Percentiles rank a stretch among this genome's conserved stretches.
Evolutionary conservation across 352 stramenopile genomes (phyloP).

Genomic region (Blastocystis sp.): DNA sequence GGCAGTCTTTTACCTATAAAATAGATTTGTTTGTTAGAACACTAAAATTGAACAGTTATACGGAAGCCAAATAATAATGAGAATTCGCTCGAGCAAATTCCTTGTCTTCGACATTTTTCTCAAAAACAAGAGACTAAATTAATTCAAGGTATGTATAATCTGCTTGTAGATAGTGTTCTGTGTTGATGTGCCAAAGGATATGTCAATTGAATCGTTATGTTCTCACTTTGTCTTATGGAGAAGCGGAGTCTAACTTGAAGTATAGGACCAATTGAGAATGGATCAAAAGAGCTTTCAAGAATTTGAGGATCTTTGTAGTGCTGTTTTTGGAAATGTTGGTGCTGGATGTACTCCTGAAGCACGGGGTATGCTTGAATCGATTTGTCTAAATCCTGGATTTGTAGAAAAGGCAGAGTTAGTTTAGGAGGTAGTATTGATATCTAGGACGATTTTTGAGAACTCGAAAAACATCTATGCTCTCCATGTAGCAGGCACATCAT

Average conservation of each 20-base stretch:
- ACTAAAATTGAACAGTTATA: not conserved
- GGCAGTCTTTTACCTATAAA: not conserved
- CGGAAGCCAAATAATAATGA: not conserved
- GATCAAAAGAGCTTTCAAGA: slow-evolving; percentile 56
- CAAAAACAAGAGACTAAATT: not conserved
- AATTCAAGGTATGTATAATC: no score
- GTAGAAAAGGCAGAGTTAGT: slow-evolving; percentile 47
- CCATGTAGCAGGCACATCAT: slow-evolving; percentile 12
- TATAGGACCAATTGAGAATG: not conserved
- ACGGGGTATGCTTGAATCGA: slow-evolving; percentile 15
- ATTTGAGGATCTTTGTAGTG: slow-evolving; percentile 45
- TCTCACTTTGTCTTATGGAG: not conserved
- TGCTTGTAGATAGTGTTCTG: no score
- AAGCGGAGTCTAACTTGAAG: not conserved
- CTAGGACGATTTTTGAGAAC: slow-evolving; percentile 40
- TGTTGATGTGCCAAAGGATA: no score
- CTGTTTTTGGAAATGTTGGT: slow-evolving; percentile 48
- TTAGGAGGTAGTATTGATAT: not conserved
- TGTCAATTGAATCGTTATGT: no score
- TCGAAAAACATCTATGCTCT: slow-evolving; percentile 61
- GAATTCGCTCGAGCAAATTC: slow-evolving; percentile 12
- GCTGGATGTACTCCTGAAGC: not conserved
- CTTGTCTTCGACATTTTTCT: not conserved
- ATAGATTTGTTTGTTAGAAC: not conserved
- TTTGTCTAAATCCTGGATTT: slow-evolving; percentile 26